Percentiles rank a stretch among this genome's conserved stretches.
phyloP scores from a whole-genome alignment of 192 early-diverging fungal species.

The Chytriomyces sp. region DNA sequence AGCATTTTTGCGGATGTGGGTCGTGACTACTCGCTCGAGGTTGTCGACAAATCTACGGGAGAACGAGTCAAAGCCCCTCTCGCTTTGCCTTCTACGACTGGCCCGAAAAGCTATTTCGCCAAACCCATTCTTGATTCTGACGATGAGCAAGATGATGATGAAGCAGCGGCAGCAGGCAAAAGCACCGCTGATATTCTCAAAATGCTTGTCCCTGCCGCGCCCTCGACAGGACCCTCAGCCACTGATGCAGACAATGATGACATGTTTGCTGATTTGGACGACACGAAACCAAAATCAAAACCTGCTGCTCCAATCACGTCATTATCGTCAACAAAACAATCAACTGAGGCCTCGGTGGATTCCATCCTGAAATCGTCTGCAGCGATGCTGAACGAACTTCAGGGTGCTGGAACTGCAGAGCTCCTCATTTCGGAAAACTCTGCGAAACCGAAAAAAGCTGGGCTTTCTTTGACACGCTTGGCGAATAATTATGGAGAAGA shows the following conservation, averaged over 20 bases:
- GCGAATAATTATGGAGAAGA: slow-evolving; percentile 39
- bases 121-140: slow-evolving; percentile 29
- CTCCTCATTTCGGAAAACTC: slow-evolving; percentile 20
- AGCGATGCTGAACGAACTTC: slow-evolving; percentile 37
- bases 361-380: slow-evolving; percentile 26
- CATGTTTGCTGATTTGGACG: slow-evolving; percentile 27
- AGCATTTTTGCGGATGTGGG: slow-evolving; percentile 89
- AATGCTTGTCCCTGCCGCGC: not conserved
- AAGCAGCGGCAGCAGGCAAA: not conserved
- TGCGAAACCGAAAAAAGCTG: slow-evolving; percentile 14
- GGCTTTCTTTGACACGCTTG: slow-evolving; percentile 12
- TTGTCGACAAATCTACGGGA: slow-evolving; percentile 26
- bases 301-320: not conserved
- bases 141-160: not conserved
- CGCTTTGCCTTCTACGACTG: not conserved
- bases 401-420: slow-evolving; percentile 38
- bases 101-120: slow-evolving; percentile 27
- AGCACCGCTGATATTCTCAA: too few species aligned
- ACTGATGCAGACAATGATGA: slow-evolving; percentile 32
- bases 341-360: not conserved
- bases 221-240: not conserved
- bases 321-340: not conserved
- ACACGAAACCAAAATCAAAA: not conserved
- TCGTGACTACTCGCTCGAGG: slow-evolving; percentile 73
- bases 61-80: slow-evolving; percentile 9